Percentiles rank a stretch among this genome's conserved stretches.
phyloP scores from a whole-genome alignment of 768 basidiomycete species.

The Phlebiopsis flavidoalba region DNA sequence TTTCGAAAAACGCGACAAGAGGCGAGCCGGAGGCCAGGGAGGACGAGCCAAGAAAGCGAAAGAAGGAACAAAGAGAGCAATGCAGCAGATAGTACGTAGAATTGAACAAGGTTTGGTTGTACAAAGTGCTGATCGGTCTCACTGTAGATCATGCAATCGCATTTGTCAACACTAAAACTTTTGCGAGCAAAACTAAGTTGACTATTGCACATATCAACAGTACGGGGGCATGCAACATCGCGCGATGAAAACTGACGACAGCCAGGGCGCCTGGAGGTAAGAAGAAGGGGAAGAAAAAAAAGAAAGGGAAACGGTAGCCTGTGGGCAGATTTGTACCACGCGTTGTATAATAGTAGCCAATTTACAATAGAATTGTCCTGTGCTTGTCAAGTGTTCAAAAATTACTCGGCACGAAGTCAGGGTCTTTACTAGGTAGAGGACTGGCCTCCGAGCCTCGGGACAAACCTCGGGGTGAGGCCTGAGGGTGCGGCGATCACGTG shows the following conservation, averaged over 20 bases:
- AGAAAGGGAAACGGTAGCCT: constrained; percentile 29
- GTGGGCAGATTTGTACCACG: not conserved
- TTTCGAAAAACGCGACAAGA: constrained; percentile 80
- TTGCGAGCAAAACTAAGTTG: constrained; percentile 66
- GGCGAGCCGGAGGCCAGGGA: constrained; percentile 76
- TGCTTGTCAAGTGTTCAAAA: not conserved
- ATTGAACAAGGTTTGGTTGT: too few species aligned
- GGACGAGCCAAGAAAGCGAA: constrained; percentile 61
- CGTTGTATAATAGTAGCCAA: too few species aligned
- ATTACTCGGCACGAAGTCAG: not conserved
- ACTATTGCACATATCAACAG: constrained; percentile 71
- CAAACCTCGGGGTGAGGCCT: not conserved
- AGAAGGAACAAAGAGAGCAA: constrained; percentile 27
- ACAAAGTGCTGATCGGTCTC: not conserved
- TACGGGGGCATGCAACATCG: constrained; percentile 67
- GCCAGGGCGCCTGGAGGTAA: constrained; percentile 10
- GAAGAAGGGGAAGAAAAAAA: constrained; percentile 32
- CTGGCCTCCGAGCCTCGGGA: not conserved
- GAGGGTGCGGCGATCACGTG: not conserved
- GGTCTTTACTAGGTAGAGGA: too few species aligned
- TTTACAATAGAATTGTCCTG: not conserved
- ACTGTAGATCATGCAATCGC: constrained; percentile 54
- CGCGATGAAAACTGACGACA: constrained; percentile 27
- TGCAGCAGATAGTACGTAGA: constrained; percentile 16
- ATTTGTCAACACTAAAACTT: constrained; percentile 55